phyloP scores from a whole-genome alignment of 441 rosid species.

The Jatropha multifida region DNA sequence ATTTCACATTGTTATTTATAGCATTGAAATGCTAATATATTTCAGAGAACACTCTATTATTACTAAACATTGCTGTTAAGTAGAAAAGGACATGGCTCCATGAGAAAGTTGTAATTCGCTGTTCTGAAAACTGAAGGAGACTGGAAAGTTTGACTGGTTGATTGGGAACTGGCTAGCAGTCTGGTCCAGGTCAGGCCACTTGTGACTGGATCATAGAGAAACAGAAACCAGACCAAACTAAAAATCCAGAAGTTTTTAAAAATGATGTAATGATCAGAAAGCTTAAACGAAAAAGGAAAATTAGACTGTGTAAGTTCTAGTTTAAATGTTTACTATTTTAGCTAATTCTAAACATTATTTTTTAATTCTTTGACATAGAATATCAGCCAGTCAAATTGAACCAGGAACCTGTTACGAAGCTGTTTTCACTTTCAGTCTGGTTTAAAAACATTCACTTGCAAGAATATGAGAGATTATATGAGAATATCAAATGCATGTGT shows the following conservation, averaged over 20 bases:
- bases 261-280: background rate
- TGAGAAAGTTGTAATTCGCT: too few relatives aligned
- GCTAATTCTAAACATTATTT: too few relatives aligned
- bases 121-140: background rate
- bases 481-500: background rate
- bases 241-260: background rate
- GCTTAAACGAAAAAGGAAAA: too few relatives aligned
- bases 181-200: background rate
- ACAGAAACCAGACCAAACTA: background rate
- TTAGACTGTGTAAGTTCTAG: background rate
- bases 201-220: background rate
- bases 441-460: background rate
- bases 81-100: too few relatives aligned
- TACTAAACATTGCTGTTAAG: too few relatives aligned
- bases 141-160: background rate
- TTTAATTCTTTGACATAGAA: too few relatives aligned
- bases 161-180: background rate
- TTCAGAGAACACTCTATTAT: too few relatives aligned
- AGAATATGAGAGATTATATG: background rate
- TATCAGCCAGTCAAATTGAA: too few relatives aligned
- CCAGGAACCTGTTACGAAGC: too few relatives aligned
- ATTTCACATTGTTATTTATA: background rate
- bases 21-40: too few relatives aligned
- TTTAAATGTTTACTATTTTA: background rate
- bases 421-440: too few relatives aligned